Evolutionary conservation across 2,329 filamentous ascomycete species (phyloP), one percentile per base, ranked within the genome.

Genomic region (Diaporthe nobilis): DNA sequence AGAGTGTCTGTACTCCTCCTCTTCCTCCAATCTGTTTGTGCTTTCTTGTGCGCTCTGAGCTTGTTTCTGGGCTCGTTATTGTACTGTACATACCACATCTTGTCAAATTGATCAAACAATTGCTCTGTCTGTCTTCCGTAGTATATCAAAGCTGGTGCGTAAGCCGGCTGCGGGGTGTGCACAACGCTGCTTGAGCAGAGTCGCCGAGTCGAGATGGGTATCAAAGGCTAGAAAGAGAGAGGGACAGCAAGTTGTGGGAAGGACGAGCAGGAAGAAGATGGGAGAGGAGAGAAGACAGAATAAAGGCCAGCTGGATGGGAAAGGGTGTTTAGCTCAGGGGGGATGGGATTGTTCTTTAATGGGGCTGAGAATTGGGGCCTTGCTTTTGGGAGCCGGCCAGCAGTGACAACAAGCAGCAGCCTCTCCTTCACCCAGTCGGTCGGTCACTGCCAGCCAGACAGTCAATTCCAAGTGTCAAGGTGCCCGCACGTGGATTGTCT

Each of bases 21-120:
- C 49, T 31, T 42, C 9, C 25, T 34, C 61, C 17, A 17, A 9
- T 20, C 28, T 67, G 44, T 10, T 25, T n/a, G 25, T 39, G 44
- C 22, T 39, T 25, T 44, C 15, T 34, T 42, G 37, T 53, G 58
- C 20, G 13, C 61, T 37, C 39, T 31, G n/a, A 22, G 31, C 22
- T 25, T 15, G 3, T 22, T 20, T 13, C 22, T 42, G n/a, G 47
- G 10, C 28, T 28, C 28, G 13, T 31, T 34, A 9, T 22, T 44
- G 72, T 73, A 31, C 31, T 42, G 65, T 73, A 74, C 82, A 74
- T 82, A 84, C 82, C 82, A 83, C 82, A 84, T 84, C 76, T 80
- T 83, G 82, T 80, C 80, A 60, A 61, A 76, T 77, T 76, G 79
- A 79, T 77, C 78, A 79, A 74, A 78, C 65, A 57, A 44, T 17